phyloP scores from a whole-genome alignment of 2,329 filamentous ascomycete genomes.

The Fusarium musae region DNA sequence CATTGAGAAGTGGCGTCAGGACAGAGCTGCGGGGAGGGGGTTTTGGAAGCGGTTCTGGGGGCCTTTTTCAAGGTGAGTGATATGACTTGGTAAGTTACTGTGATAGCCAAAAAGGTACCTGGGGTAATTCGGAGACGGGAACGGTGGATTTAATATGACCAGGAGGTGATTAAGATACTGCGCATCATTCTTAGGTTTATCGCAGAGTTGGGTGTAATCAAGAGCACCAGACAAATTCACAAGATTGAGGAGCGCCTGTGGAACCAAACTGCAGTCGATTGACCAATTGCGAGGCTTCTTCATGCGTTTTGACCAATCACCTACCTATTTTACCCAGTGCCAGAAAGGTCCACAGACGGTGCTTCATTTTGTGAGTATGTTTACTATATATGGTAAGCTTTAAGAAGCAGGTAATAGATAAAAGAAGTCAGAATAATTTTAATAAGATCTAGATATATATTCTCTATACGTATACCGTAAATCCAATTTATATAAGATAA shows the following conservation, averaged over 20 bases:
- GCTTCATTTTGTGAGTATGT: not conserved
- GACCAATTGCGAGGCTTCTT: rapidly evolving
- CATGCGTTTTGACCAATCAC: rapidly evolving
- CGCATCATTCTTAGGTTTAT: no score
- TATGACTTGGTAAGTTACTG: rapidly evolving
- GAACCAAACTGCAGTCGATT: not conserved
- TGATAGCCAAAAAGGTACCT: rapidly evolving
- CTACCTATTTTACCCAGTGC: rapidly evolving
- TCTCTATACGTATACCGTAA: rapidly evolving
- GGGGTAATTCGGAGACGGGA: rapidly evolving
- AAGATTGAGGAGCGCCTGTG: rapidly evolving
- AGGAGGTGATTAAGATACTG: rapidly evolving
- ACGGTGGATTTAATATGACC: rapidly evolving
- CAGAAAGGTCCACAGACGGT: not conserved
- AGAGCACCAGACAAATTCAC: no score
- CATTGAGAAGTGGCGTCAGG: not conserved
- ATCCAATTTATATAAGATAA: rapidly evolving
- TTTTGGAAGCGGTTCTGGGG: not conserved
- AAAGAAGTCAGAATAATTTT: not conserved
- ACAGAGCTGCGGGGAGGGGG: not conserved
- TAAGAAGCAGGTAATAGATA: no score
- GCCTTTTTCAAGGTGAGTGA: not conserved
- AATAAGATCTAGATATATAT: not conserved
- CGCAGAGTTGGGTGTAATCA: no score
- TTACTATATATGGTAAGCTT: no score